Evolutionary conservation across 495 filamentous ascomycete genomes (phyloP).

Genomic region (Tuber aestivum): DNA sequence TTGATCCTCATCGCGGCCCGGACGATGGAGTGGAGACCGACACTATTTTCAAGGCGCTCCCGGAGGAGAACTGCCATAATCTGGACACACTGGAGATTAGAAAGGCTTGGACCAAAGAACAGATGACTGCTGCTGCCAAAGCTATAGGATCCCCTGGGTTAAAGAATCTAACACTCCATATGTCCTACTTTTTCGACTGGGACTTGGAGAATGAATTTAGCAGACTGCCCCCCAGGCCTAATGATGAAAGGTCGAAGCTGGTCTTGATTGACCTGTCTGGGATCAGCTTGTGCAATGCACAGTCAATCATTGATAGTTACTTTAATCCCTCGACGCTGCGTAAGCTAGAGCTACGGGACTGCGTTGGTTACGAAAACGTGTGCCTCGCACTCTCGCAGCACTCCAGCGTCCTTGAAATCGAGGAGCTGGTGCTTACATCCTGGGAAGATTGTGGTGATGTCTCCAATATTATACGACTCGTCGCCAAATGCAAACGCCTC

Average conservation of each 20-base stretch:
- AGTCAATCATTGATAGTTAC: slow-evolving; percentile 2
- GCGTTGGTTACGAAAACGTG: background rate
- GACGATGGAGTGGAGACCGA: background rate
- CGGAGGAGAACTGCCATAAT: background rate
- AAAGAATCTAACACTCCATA: background rate
- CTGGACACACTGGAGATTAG: slow-evolving; percentile 4
- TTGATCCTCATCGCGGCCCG: background rate
- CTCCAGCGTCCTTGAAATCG: background rate
- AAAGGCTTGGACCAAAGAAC: background rate
- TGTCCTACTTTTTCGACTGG: background rate
- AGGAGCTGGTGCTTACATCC: slow-evolving; percentile 5
- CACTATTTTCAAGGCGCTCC: slow-evolving; percentile 2
- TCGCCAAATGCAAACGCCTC: slow-evolving; percentile 7
- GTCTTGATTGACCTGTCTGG: background rate
- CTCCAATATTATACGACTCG: background rate
- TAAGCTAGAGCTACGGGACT: background rate
- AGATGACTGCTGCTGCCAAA: slow-evolving; percentile 7
- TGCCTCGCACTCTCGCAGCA: background rate
- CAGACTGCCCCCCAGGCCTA: background rate
- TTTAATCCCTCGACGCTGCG: slow-evolving; percentile 15
- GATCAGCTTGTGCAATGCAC: slow-evolving; percentile 1
- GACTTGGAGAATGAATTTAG: background rate
- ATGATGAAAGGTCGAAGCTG: slow-evolving; percentile 7
- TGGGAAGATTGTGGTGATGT: background rate
- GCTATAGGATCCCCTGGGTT: background rate